Evolutionary conservation across 768 basidiomycete genomes (phyloP).

Genomic region (Tylopilus vinaceipallidus): DNA sequence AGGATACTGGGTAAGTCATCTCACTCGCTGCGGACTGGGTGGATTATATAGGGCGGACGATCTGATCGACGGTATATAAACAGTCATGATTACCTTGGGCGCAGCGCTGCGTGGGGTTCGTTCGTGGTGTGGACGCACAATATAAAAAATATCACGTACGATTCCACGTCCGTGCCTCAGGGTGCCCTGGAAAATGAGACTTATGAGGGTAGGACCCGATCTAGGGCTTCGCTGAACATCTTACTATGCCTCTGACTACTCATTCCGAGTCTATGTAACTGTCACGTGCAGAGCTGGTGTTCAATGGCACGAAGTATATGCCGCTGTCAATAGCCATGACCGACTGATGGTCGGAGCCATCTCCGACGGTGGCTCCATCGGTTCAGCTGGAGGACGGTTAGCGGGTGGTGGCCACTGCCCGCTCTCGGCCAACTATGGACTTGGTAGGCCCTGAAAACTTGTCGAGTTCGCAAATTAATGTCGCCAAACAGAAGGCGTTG

Average conservation of each 20-base stretch:
- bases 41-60: not conserved
- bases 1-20: slow-evolving; percentile 26
- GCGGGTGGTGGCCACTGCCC: slow-evolving; percentile 49
- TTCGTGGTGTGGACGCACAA: slow-evolving; percentile 45
- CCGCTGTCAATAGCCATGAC: slow-evolving; percentile 36
- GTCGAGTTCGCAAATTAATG: not conserved
- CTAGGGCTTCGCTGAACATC: not conserved
- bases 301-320: slow-evolving; percentile 48
- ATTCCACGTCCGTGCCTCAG: slow-evolving; percentile 30
- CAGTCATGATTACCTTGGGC: slow-evolving; percentile 42
- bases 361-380: slow-evolving; percentile 40
- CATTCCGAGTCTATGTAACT: slow-evolving; percentile 24
- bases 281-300: slow-evolving; percentile 42
- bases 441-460: slow-evolving; percentile 31
- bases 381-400: slow-evolving; percentile 50
- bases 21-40: too few relatives aligned
- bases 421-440: slow-evolving; percentile 40
- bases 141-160: slow-evolving; percentile 39
- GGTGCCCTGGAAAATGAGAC: slow-evolving; percentile 25
- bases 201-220: slow-evolving; percentile 21
- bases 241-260: slow-evolving; percentile 10
- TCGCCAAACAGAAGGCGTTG: slow-evolving; percentile 35
- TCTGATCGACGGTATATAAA: not conserved
- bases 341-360: slow-evolving; percentile 47
- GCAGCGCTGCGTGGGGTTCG: slow-evolving; percentile 37